Evolutionary conservation across 345 rosid species (phyloP), one percentile per base, ranked within the genome.

Genomic region (Iberis pinnata): DNA sequence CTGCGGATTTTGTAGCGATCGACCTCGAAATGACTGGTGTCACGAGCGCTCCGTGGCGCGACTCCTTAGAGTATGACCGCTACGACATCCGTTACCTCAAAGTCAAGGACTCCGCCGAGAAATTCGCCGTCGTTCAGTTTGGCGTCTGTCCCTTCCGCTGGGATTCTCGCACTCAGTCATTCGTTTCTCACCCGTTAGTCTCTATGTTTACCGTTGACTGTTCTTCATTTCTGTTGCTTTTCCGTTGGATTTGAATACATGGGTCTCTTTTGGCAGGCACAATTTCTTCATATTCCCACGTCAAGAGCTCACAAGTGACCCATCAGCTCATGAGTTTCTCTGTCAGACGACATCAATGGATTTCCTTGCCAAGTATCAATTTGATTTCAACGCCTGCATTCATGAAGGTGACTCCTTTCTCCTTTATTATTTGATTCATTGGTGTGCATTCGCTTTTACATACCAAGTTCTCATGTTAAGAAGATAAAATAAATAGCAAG

Each of bases 11-110:
- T 75, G 82, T 92, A 33, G 96, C 98, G 31, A 74, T 92, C 59
- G 97, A 92, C 78, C 73, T 88, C 38, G 95, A 92, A 59, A 92
- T 92, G 98, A 92, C 86, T 15, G 98, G 98, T 13, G 62, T 92
- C 41, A 76, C 84, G 1, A 85, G 82, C 62, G 81, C 95, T 10
- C 93, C 93, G 4, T 92, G 97, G 98, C 68, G 98, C 3, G 98
- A 88, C 56, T 78, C 88, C 10, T 76, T 81, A 17, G 88, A 85
- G 59, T 80, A 80, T 27, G 98, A 92, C 70, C 78, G 93, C 24
- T 67, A 63, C 68, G 98, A 88, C 26, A 73, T 92, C 12, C 56
- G 77, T 5, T 92, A 85, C 73, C 86, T 92, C 40, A 92, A 92
- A 61, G 81, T 88, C 58, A 88, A 83, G 71, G 97, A 92, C 58